phyloP scores from a whole-genome alignment of 352 stramenopile species.

The Achlya hypogyna region DNA sequence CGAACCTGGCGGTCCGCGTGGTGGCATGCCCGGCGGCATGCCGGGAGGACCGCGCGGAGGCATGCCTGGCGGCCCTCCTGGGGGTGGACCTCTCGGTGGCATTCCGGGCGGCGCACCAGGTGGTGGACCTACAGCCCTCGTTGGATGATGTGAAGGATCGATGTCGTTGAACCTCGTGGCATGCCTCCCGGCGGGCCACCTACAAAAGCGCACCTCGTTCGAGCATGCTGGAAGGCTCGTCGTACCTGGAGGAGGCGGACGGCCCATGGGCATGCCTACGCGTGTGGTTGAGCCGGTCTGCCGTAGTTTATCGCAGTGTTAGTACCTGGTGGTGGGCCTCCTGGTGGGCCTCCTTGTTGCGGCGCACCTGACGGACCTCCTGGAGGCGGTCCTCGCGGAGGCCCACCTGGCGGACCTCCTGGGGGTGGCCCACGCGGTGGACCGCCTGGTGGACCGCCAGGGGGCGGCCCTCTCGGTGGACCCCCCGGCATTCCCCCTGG shows the following conservation, averaged over 20 bases:
- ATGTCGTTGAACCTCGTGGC: constrained; percentile 16
- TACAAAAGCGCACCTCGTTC: background rate
- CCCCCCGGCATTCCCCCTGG: constrained; percentile 18
- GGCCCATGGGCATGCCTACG: background rate
- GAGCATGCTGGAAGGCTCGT: background rate
- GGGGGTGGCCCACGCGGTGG: constrained; percentile 33
- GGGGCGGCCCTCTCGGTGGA: constrained; percentile 25
- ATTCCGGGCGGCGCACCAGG: constrained; percentile 17
- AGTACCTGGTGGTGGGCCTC: constrained; percentile 2
- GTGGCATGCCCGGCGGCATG: constrained; percentile 32
- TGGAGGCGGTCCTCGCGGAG: constrained; percentile 25
- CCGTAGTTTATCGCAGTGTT: background rate
- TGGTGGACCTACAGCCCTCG: background rate
- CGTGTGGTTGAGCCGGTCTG: background rate
- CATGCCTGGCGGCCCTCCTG: constrained; percentile 20
- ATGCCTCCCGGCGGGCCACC: constrained; percentile 14
- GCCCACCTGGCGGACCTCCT: constrained; percentile 30
- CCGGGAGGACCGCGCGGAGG: constrained; percentile 24
- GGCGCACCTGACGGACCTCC: constrained; percentile 20
- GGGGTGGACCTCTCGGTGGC: constrained; percentile 20
- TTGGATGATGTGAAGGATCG: no score
- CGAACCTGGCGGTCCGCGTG: constrained; percentile 19
- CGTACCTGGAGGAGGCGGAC: background rate
- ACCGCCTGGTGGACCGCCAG: constrained; percentile 18
- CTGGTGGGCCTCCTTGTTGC: background rate